Percentiles rank a stretch among this genome's conserved stretches.
These are phyloP conservation scores for Parmelia sp. DNA, from an alignment of 495 filamentous ascomycete species.

Conservation along the genomic window DNA sequence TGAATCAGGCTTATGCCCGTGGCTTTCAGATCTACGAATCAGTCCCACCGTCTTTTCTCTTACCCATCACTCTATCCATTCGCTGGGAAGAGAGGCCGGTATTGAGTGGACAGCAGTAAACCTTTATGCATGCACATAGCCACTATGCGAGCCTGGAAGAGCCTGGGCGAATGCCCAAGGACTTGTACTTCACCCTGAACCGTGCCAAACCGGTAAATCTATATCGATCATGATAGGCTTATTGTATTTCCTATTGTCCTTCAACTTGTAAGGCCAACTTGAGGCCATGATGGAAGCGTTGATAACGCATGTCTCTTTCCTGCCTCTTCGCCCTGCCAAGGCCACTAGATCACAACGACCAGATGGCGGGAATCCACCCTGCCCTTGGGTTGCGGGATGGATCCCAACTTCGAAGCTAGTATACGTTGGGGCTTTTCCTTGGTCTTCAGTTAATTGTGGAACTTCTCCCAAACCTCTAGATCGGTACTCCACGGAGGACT, in stretches of 20 bases:
- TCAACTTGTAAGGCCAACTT: slow-evolving; percentile 54
- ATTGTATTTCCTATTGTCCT: slow-evolving; percentile 53
- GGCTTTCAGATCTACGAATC: not conserved
- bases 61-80: too few species aligned
- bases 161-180: not conserved
- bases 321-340: slow-evolving; percentile 38
- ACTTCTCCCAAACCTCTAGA: not conserved
- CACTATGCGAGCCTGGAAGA: not conserved
- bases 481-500: not conserved
- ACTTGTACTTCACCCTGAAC: not conserved
- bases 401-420: not conserved
- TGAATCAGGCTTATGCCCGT: not conserved
- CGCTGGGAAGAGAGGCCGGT: too few species aligned
- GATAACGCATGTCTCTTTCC: slow-evolving; percentile 68
- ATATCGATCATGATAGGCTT: slow-evolving; percentile 75
- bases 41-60: too few species aligned
- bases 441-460: not conserved
- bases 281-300: slow-evolving; percentile 68
- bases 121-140: slow-evolving; percentile 10
- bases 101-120: not conserved
- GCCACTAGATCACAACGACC: slow-evolving; percentile 38
- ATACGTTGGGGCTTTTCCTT: not conserved
- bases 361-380: slow-evolving; percentile 34
- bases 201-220: slow-evolving; percentile 51
- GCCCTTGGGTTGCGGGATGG: slow-evolving; percentile 27